phyloP scores from a whole-genome alignment of 371 early-diverging fungal genomes.

The Modicella reniformis region DNA sequence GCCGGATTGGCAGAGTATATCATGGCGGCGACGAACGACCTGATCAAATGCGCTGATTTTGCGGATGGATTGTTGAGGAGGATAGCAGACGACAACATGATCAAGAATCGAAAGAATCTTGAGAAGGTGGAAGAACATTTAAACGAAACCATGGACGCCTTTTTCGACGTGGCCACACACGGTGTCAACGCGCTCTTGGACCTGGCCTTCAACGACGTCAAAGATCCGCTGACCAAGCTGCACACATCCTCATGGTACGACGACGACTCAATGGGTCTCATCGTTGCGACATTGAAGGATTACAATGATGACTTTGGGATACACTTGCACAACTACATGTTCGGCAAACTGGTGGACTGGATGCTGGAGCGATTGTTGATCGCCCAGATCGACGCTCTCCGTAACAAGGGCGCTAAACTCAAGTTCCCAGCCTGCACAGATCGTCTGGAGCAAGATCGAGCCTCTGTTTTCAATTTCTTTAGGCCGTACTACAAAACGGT shows the following conservation, averaged over 20 bases:
- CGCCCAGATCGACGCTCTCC: conserved; percentile 84
- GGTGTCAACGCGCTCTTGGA: conserved; percentile 80
- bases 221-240: conserved; percentile 75
- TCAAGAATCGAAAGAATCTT: conserved; percentile 29
- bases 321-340: conserved; percentile 87
- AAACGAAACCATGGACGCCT: conserved; percentile 78
- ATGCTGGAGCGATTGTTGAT: conserved; percentile 85
- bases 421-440: conserved; percentile 67
- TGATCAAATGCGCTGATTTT: conserved; percentile 87
- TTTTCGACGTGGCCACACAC: conserved; percentile 80
- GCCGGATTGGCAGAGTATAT: conserved; percentile 91
- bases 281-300: conserved; percentile 90
- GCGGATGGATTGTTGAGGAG: conserved; percentile 81
- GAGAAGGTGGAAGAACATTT: conserved; percentile 67
- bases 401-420: conserved; percentile 81
- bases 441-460: conserved; percentile 75
- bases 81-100: conserved; percentile 60
- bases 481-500: conserved; percentile 64
- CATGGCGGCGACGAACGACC: conserved; percentile 94
- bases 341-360: conserved; percentile 84
- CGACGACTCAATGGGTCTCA: conserved; percentile 76
- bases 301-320: conserved; percentile 85
- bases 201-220: conserved; percentile 84
- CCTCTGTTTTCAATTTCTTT: conserved; percentile 73
- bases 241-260: conserved; percentile 92